Evolutionary conservation across 2,329 filamentous ascomycete genomes (phyloP).

Genomic region (Trichoderma semiorbis): DNA sequence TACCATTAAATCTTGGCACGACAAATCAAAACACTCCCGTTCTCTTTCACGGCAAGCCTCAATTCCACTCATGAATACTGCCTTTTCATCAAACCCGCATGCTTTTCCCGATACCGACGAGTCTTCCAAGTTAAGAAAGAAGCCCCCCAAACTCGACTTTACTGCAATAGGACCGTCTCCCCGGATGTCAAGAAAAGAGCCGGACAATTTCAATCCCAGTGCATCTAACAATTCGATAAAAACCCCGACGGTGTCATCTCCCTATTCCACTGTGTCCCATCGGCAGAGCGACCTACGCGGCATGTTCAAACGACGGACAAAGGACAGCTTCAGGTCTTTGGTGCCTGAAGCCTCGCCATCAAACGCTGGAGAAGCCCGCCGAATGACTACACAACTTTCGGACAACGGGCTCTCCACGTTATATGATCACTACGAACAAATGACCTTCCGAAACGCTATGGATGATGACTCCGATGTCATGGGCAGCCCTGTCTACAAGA

Average conservation of each 20-base stretch:
- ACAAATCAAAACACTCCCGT: constrained; percentile 53
- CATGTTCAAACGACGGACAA: constrained; percentile 35
- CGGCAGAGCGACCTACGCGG: constrained; percentile 27
- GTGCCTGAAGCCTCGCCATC: constrained; percentile 24
- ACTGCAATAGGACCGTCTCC: constrained; percentile 40
- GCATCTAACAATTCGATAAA: constrained; percentile 31
- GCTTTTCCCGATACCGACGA: constrained; percentile 34
- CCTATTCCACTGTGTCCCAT: constrained; percentile 29
- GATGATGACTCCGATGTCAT: constrained; percentile 24
- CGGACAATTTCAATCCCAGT: constrained; percentile 34
- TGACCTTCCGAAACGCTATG: constrained; percentile 46
- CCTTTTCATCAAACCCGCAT: constrained; percentile 46
- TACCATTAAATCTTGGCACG: constrained; percentile 56
- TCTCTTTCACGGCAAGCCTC: constrained; percentile 59
- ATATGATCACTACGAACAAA: constrained; percentile 58
- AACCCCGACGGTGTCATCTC: constrained; percentile 44
- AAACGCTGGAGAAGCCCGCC: constrained; percentile 28
- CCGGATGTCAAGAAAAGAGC: constrained; percentile 29
- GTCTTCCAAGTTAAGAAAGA: constrained; percentile 34
- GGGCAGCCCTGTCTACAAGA: not conserved
- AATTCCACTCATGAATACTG: constrained; percentile 56
- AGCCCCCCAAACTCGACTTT: constrained; percentile 49
- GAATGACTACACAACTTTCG: constrained; percentile 8
- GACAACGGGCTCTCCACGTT: constrained; percentile 45
- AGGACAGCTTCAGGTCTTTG: constrained; percentile 33